phyloP scores from a whole-genome alignment of 441 rosid species.

The Bruguiera hainesii region DNA sequence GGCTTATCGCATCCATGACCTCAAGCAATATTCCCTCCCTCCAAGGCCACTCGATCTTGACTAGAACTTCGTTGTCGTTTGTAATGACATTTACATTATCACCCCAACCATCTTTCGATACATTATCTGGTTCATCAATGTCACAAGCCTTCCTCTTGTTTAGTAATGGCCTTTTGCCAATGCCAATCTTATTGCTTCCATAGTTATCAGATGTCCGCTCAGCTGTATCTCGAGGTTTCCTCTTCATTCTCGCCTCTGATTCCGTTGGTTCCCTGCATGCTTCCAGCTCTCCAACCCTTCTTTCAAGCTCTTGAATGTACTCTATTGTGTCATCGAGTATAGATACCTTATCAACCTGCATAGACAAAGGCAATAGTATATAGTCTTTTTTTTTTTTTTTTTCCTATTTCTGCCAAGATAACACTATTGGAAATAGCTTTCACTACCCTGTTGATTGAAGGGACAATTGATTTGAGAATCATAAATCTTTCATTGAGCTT shows the following conservation, averaged over 20 bases:
- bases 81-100: constrained; percentile 44
- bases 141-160: constrained; percentile 66
- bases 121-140: constrained; percentile 30
- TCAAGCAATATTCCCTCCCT: constrained; percentile 80
- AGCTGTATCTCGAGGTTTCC: constrained; percentile 45
- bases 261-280: constrained; percentile 38
- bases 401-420: not conserved
- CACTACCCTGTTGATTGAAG: constrained; percentile 67
- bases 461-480: constrained; percentile 63
- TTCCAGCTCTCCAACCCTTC: constrained; percentile 58
- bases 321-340: constrained; percentile 72
- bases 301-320: constrained; percentile 65
- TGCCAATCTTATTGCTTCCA: constrained; percentile 24
- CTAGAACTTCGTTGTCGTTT: constrained; percentile 48
- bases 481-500: constrained; percentile 51
- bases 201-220: constrained; percentile 68
- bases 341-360: constrained; percentile 77
- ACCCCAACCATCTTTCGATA: constrained; percentile 31
- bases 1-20: constrained; percentile 60
- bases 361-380: constrained; percentile 7
- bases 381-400: not conserved
- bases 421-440: constrained; percentile 5
- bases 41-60: constrained; percentile 73
- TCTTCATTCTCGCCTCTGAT: constrained; percentile 35
- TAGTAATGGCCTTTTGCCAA: constrained; percentile 23